Conservation (phyloP, 1,284 basidiomycete genomes). For the Sporisorium graminicola region DNA sequence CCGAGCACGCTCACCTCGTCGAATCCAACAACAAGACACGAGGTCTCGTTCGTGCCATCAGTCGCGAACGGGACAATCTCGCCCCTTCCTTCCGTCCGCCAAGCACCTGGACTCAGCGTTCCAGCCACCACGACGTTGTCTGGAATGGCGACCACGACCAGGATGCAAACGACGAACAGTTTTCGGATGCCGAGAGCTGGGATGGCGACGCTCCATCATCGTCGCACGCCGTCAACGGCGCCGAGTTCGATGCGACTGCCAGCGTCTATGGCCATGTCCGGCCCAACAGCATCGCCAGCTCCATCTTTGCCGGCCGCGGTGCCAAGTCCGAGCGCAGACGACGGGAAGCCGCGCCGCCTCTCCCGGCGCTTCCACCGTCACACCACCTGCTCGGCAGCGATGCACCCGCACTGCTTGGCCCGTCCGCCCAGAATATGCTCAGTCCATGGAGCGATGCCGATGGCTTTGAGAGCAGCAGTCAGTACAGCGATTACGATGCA, state of each 20-base stretch:
- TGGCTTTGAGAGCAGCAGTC: constrained; percentile 43
- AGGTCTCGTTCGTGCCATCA: constrained; percentile 48
- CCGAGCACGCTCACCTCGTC: constrained; percentile 11
- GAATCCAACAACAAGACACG: constrained; percentile 30
- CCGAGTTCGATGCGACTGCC: constrained; percentile 21
- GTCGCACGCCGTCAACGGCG: constrained; percentile 23
- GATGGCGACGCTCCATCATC: constrained; percentile 39
- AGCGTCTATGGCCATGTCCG: constrained; percentile 52
- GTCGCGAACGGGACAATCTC: constrained; percentile 28
- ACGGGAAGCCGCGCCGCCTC: constrained; percentile 44
- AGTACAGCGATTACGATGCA: constrained; percentile 37
- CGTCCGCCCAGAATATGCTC: constrained; percentile 25
- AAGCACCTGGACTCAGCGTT: constrained; percentile 42
- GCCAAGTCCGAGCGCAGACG: constrained; percentile 29
- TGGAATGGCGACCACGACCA: constrained; percentile 43
- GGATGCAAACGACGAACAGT: constrained; percentile 45
- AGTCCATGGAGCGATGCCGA: constrained; percentile 40
- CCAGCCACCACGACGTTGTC: constrained; percentile 51
- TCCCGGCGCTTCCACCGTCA: constrained; percentile 24
- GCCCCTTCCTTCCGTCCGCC: constrained; percentile 46
- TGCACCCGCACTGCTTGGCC: constrained; percentile 22
- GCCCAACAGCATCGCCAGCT: constrained; percentile 53
- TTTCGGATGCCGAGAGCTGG: constrained; percentile 59
- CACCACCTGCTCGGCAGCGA: constrained; percentile 21
- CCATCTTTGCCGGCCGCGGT: constrained; percentile 59